Percentiles rank a stretch among this genome's conserved stretches.
These are phyloP conservation scores for Leccinum broughii DNA, from an alignment of 768 basidiomycete genomes.

Conservation along the genomic window DNA sequence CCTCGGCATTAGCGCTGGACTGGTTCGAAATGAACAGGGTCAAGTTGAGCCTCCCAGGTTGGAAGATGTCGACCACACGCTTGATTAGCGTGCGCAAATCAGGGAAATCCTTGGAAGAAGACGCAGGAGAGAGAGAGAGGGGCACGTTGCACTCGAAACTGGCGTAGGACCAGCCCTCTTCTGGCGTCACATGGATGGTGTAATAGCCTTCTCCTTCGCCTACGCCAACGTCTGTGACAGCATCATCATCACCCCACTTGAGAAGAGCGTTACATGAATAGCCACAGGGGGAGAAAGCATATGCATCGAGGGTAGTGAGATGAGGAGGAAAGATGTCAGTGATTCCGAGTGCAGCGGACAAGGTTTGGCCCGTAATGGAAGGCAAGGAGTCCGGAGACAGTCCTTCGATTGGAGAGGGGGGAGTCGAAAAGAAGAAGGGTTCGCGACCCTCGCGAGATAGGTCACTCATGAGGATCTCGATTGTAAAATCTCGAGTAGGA, in stretches of 20 bases:
- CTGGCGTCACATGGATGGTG: conserved; percentile 98
- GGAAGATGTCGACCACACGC: conserved; percentile 91
- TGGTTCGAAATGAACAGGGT: conserved; percentile 87
- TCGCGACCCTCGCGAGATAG: conserved; percentile 73
- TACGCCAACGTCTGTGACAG: conserved; percentile 20
- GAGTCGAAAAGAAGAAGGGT: conserved; percentile 66
- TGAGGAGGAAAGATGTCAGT: conserved; percentile 76
- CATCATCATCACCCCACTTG: conserved; percentile 47
- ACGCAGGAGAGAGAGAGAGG: conserved; percentile 37
- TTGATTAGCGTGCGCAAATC: conserved; percentile 80
- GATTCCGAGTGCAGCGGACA: conserved; percentile 79
- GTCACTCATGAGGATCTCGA: conserved; percentile 98
- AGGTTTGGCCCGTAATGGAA: conserved; percentile 30
- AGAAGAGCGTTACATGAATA: conserved; percentile 93
- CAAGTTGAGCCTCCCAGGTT: conserved; percentile 80
- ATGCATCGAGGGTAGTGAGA: conserved; percentile 85
- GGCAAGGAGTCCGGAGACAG: conserved; percentile 41
- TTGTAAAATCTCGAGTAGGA: conserved; percentile 76
- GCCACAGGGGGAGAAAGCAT: conserved; percentile 93
- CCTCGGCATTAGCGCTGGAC: conserved; percentile 43
- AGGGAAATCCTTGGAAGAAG: conserved; percentile 50
- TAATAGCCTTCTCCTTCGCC: conserved; percentile 93
- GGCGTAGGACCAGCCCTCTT: conserved; percentile 97
- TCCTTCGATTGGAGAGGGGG: conserved; percentile 49
- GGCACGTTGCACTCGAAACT: conserved; percentile 99